These are phyloP conservation scores for Morella rubra DNA, from an alignment of 306 rosid species.

Conservation along the genomic window DNA sequence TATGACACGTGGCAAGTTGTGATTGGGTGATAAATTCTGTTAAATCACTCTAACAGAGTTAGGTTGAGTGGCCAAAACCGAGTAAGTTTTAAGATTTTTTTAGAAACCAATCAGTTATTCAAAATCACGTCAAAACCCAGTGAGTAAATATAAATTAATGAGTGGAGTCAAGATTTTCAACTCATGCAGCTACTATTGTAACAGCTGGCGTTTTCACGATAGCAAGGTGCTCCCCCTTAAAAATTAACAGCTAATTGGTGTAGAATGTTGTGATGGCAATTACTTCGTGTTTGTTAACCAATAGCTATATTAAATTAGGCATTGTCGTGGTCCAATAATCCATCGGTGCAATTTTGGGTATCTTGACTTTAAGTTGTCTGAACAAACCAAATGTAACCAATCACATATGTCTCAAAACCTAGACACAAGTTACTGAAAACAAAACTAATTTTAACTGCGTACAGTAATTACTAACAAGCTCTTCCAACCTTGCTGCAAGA, in stretches of 20 bases:
- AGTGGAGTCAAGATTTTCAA: too few relatives aligned
- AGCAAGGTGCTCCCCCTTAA: too few relatives aligned
- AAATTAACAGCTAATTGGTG: not conserved
- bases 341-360: not conserved
- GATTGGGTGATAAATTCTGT: too few relatives aligned
- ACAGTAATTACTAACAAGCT: slow-evolving; percentile 5
- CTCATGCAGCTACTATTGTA: too few relatives aligned
- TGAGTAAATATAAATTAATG: too few relatives aligned
- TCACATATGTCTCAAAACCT: not conserved
- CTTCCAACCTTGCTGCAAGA: slow-evolving; percentile 84
- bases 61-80: too few relatives aligned
- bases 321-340: not conserved
- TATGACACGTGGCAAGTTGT: too few relatives aligned
- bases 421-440: not conserved
- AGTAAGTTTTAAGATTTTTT: too few relatives aligned
- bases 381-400: not conserved
- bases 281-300: not conserved
- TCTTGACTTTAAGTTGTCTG: not conserved
- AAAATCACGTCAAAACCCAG: too few relatives aligned
- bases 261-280: not conserved
- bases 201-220: too few relatives aligned
- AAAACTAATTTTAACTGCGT: slow-evolving; percentile 16
- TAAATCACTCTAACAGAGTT: too few relatives aligned
- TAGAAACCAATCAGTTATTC: too few relatives aligned
- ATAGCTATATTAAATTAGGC: not conserved